Base-by-base conservation (phyloP, 2,329 filamentous ascomycete genomes). In the Penicillium sp. region DNA sequence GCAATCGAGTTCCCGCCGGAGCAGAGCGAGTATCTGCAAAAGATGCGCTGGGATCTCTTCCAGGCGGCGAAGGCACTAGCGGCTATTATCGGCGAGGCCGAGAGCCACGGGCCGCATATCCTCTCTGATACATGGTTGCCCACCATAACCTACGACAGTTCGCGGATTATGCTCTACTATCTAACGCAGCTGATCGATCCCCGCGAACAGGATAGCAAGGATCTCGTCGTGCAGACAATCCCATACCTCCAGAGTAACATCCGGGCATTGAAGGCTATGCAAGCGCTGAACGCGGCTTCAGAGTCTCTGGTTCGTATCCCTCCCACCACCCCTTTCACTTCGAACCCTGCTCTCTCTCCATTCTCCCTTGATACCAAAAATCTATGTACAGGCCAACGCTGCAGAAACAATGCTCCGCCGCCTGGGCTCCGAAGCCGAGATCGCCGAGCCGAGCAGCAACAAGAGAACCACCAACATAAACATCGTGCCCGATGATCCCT, bases 111-210 rank as follows among this genome's bases (percentile, higher is more conserved):
- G 11, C 49, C 53, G 5, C 49, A 61, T 26, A 46, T 35, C 26
- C 26, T 61, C 21, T 61, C 59, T 1, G 59, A 61, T 15, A 61
- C 59, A 13, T 61, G 59, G 59, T 52, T 61, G 23, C 59, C 59
- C 21, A 61, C 52, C n/a, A 47, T 61, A 7, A 56, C 53, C 5
- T 61, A 61, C 21, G 59, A 61, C 48, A 61, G 59, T 29, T 61
- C 59, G 19, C 59, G 59, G 17, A 61, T 61, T 5, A 61, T 61
- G 59, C 19, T 61, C 13, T 61, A 61, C 11, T 61, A 61, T 17
- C 59, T 61, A 11, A 61, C 59, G 1, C 59, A 61, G 47, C 59
- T 61, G 9, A 61, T 61, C 13, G 59, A 61, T 7, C 59, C 59
- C 2, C 52, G 52, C 26, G 47, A 61, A 21, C 59, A 52, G 15